A percentile compares a stretch with the other conserved stretches of the same genome.
Evolutionary conservation across 306 rosid species (phyloP).

Genomic region (Corylus americana): DNA sequence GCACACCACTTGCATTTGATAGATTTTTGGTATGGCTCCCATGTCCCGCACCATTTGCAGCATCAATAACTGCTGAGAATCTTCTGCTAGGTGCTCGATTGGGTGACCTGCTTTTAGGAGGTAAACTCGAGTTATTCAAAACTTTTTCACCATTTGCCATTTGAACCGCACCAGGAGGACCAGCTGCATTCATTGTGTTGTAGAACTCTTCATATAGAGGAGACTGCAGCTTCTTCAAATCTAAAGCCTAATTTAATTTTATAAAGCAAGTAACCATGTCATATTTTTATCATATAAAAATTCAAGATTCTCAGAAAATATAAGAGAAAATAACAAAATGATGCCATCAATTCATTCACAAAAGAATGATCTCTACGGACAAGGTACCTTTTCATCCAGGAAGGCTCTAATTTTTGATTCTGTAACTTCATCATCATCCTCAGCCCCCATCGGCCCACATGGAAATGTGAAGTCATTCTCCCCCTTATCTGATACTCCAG

Average conservation of each 20-base stretch:
- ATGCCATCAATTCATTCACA: not conserved
- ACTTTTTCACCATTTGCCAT: conserved; percentile 41
- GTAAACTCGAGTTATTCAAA: conserved; percentile 44
- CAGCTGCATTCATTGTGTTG: conserved; percentile 54
- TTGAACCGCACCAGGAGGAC: conserved; percentile 41
- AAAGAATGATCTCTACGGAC: not conserved
- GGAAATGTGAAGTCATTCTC: conserved; percentile 54
- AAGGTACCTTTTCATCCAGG: conserved; percentile 76
- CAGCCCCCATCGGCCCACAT: conserved; percentile 56
- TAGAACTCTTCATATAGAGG: conserved; percentile 84
- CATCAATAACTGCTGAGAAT: conserved; percentile 51
- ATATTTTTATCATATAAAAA: conserved; percentile 11
- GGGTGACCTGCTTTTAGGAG: conserved; percentile 66
- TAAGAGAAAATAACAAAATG: conserved; percentile 19
- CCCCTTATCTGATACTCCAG: conserved; percentile 36
- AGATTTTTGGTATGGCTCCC: conserved; percentile 42
- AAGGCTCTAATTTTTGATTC: conserved; percentile 88
- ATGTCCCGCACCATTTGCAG: conserved; percentile 42
- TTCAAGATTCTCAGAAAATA: conserved; percentile 8
- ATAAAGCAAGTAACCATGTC: conserved; percentile 21
- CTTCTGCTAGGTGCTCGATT: conserved; percentile 53
- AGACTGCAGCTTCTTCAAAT: conserved; percentile 81
- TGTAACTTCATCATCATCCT: conserved; percentile 87
- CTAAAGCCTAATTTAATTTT: conserved; percentile 60
- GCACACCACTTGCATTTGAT: conserved; percentile 42